phyloP scores from a whole-genome alignment of 352 stramenopile species.

The Phytophthora pinifolia region DNA sequence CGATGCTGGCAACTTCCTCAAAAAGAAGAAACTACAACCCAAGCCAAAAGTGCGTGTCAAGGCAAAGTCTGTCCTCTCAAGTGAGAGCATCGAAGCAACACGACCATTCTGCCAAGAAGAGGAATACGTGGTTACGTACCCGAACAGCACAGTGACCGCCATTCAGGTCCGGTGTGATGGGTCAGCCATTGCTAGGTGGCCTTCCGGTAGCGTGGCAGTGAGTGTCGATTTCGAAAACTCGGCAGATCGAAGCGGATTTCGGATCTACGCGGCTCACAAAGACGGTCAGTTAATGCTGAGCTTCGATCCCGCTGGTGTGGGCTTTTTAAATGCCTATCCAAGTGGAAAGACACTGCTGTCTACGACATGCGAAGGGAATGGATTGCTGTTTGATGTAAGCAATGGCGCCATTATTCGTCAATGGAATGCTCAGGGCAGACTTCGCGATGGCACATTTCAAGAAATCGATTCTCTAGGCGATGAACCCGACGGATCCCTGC shows the following conservation, averaged over 20 bases:
- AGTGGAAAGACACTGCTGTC: conserved; percentile 75
- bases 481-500: conserved; percentile 43
- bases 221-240: conserved; percentile 62
- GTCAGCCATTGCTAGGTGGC: conserved; percentile 70
- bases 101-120: conserved; percentile 42
- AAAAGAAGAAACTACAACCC: conserved; percentile 36
- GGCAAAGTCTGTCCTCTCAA: background rate
- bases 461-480: conserved; percentile 30
- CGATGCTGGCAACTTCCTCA: conserved; percentile 35
- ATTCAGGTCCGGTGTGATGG: conserved; percentile 62
- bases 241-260: conserved; percentile 40
- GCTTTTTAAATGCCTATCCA: conserved; percentile 80
- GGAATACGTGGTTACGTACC: conserved; percentile 36
- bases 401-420: conserved; percentile 51
- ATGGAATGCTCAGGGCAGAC: conserved; percentile 44
- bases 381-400: conserved; percentile 52
- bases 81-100: background rate
- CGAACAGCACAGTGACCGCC: conserved; percentile 48
- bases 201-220: conserved; percentile 58
- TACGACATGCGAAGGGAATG: conserved; percentile 62
- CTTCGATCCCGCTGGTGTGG: conserved; percentile 62
- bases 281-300: conserved; percentile 67
- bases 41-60: conserved; percentile 21
- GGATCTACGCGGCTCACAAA: conserved; percentile 71
- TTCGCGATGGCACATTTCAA: conserved; percentile 50